Conservation (phyloP, 2,329 filamentous ascomycete genomes). For the Neofusicoccum sp. region DNA sequence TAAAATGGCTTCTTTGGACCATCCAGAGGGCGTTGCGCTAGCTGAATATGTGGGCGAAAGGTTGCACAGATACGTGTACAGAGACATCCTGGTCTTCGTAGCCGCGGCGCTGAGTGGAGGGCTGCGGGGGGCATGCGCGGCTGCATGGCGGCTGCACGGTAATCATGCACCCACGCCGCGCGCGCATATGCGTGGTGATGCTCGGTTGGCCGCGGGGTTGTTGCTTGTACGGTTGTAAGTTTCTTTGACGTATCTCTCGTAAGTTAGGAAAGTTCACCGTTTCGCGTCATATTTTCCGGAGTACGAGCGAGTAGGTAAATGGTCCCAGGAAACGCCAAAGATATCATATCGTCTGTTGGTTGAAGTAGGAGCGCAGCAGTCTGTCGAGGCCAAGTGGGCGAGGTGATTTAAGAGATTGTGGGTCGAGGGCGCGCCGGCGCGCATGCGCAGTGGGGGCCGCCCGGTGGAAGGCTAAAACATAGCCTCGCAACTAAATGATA, state of each 20-base stretch:
- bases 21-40: background rate
- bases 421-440: no score
- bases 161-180: background rate
- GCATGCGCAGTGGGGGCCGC: no score
- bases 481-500: no score
- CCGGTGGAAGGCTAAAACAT: no score
- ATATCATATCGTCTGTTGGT: no score
- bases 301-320: no score
- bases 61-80: constrained; percentile 22
- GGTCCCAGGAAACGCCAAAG: no score
- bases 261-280: background rate
- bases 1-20: background rate
- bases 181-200: constrained; percentile 19
- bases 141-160: constrained; percentile 16
- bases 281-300: no score
- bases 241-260: background rate
- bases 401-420: no score
- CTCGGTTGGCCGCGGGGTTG: constrained; percentile 5
- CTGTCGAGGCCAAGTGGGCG: no score
- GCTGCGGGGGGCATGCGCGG: constrained; percentile 14
- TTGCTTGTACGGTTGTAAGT: background rate
- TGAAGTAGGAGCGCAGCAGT: no score
- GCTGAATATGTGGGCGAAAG: background rate
- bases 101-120: constrained; percentile 1
- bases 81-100: background rate